Evolutionary conservation across 495 filamentous ascomycete genomes (phyloP), one percentile per base, ranked within the genome.

Genomic region (Venustampulla echinocandica): DNA sequence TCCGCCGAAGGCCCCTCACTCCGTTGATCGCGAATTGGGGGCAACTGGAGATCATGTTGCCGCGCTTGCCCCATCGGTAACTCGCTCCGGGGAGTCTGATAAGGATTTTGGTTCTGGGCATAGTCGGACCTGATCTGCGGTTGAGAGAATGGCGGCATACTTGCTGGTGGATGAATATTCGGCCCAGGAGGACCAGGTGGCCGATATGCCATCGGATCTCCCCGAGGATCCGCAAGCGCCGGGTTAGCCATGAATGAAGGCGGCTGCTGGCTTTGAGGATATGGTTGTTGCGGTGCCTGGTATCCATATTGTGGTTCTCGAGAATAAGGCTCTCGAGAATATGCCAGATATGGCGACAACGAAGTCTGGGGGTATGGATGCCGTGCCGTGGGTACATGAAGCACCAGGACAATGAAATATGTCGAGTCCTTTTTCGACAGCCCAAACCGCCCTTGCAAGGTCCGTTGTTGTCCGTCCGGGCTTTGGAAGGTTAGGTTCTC

Each of bases 371-470:
- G 42, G 20, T 65, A 67, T 33, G 64, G 53, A 44, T 65, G 68
- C 20, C 61, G 53, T 40, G 60, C 64, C 1, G 53, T 24, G 7
- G 58, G 46, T 1, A 60, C 47, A 15, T 46, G 59, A 46, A 78
- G 54, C 32, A 68, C 37, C 22, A 76, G 46, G 3, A 75, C 65
- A 18, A 76, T 64, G 51, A 76, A 74, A 55, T 72, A 76, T 22
- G 75, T 70, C 45, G 73, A 71, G 24, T 73, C 66, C 47, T 66
- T 64, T 43, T 71, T 75, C 10, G 66, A 69, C 14, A 78, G 59
- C 9, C 69, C 70, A 39, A 75, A 56, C 3, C 69, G 69, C 36
- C 71, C 53, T 3, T 64, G 60, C 42, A 67, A 65, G 20, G 53
- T 52, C 46, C 69, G 59, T 32, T 56, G 58, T 32, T 69, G 68